These are phyloP conservation scores for Diplocarpon mali DNA, from an alignment of 2,329 filamentous ascomycete species.

Conservation along the genomic window DNA sequence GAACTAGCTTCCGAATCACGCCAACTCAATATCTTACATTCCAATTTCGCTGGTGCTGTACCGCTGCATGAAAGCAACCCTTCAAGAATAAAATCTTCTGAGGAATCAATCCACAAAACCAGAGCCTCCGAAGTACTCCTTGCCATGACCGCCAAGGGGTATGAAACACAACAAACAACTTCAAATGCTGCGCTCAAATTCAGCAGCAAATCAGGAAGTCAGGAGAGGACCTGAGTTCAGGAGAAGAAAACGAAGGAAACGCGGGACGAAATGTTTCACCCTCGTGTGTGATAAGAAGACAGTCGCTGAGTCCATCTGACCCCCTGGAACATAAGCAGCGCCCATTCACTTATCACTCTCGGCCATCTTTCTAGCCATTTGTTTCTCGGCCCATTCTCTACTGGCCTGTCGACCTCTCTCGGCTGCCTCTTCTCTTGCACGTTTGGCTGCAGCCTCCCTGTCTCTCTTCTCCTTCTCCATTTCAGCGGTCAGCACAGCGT, in stretches of 20 bases:
- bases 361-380: slow-evolving; percentile 25
- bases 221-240: background rate
- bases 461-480: slow-evolving; percentile 43
- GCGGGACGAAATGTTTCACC: background rate
- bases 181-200: slow-evolving; percentile 8
- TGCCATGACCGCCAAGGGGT: slow-evolving; percentile 2
- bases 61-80: too few species aligned
- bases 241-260: background rate
- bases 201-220: background rate
- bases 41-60: too few species aligned
- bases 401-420: slow-evolving; percentile 48
- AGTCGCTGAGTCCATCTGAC: slow-evolving; percentile 16
- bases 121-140: background rate
- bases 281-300: background rate
- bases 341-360: slow-evolving; percentile 18
- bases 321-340: slow-evolving; percentile 20
- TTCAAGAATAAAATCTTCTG: too few species aligned
- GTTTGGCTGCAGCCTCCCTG: slow-evolving; percentile 41
- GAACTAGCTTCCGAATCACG: too few species aligned
- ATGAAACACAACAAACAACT: slow-evolving; percentile 8
- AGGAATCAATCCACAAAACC: too few species aligned
- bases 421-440: slow-evolving; percentile 48
- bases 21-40: too few species aligned
- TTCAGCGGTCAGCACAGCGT: slow-evolving; percentile 36
- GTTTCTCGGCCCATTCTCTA: slow-evolving; percentile 52